A percentile compares a stretch with the other conserved stretches of the same genome.
Evolutionary conservation across 116 monocot species (phyloP).

Genomic region (Phalaenopsis hybrid): DNA sequence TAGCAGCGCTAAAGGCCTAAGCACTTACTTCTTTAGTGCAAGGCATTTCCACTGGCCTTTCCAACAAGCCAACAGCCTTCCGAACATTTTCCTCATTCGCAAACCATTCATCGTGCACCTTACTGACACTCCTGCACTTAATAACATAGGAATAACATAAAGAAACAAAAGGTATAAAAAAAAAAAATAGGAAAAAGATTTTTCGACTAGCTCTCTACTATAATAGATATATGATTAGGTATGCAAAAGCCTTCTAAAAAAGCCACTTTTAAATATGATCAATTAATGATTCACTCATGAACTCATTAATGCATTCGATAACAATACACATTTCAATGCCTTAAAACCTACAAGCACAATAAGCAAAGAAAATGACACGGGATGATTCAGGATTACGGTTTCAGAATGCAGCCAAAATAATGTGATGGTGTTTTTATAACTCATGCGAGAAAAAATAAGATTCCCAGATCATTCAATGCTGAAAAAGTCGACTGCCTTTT

Average conservation of each 20-base stretch:
- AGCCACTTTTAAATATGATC: not conserved
- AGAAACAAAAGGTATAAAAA: not conserved
- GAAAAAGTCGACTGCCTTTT: not conserved
- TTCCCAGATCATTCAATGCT: not conserved
- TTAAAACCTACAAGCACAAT: not conserved
- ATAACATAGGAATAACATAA: not conserved
- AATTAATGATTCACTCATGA: too few relatives aligned
- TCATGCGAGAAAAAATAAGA: not conserved
- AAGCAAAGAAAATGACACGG: not conserved
- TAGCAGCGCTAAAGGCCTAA: not conserved
- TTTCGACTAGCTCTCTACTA: not conserved
- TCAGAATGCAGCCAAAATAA: not conserved
- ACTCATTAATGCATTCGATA: not conserved
- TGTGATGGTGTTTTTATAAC: not conserved
- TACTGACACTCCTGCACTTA: slow-evolving; percentile 51
- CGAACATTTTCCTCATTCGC: slow-evolving; percentile 54
- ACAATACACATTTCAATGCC: not conserved
- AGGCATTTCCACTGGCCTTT: slow-evolving; percentile 46
- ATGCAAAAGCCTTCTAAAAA: not conserved
- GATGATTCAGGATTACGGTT: not conserved
- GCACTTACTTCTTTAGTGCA: slow-evolving; percentile 40
- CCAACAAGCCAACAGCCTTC: slow-evolving; percentile 47
- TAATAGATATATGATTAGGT: not conserved
- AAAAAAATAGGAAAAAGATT: not conserved
- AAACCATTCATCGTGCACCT: slow-evolving; percentile 70